Evolutionary conservation across 805 yeast genomes (phyloP), one percentile per base, ranked within the genome.

Genomic region (Metschnikowia rubicola): DNA sequence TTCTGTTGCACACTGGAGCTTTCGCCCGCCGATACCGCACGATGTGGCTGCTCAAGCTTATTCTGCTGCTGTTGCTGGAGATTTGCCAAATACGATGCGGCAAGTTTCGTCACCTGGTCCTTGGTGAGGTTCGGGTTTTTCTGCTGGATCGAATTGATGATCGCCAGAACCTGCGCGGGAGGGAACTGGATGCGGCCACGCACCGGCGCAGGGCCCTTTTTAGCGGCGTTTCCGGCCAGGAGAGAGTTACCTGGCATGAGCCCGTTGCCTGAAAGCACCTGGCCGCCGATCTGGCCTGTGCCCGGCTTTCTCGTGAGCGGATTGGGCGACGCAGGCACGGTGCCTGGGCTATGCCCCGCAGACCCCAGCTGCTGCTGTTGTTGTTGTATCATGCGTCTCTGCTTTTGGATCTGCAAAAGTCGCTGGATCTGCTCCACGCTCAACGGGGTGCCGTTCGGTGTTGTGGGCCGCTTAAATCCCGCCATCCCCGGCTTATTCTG

Each of bases 91-190:
- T 82, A 81, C 12, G 81, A 74, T 3, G 85, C 85, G 2, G 88
- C 88, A 47, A 83, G 69, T 48, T 79, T 77, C 2, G 85, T 80
- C 1, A 83, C 86, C 56, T 83, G 85, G 47, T 79, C 84, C 50
- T 81, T 81, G 10, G 80, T 70, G 59, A 81, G 65, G 30, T 73
- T 76, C 1, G 89, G 89, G 59, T 83, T 78, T 55, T 81, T 81
- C n/a, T 75, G 66, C 59, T 83, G 86, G 44, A 83, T 83, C 38
- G 83, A 80, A 53, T 73, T 79, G 47, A 83, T 78, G 36, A 83
- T 75, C 1, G 86, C 83, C 9, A 86, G 75, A 4, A 83, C 85
- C 55, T 83, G 88, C 1, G 82, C 78, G 11, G 83, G 80, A 0
- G 81, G 77, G 61, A 81, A 77, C 37, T 69, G 73, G 17, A 71